phyloP scores from a whole-genome alignment of 768 basidiomycete genomes.

The Panaeolus papilionaceus region DNA sequence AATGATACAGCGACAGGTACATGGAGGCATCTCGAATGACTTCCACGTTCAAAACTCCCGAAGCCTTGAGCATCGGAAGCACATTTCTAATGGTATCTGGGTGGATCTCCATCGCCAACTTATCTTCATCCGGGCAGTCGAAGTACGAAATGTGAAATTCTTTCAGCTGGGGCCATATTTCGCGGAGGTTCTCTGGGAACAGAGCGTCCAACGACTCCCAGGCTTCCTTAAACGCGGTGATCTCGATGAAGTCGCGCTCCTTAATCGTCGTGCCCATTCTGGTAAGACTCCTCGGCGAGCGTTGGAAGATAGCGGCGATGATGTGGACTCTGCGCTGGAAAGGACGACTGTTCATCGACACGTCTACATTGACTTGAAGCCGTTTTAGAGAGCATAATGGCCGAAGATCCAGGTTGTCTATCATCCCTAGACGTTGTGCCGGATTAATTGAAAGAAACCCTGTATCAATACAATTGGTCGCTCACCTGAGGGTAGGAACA shows the following conservation, averaged over 20 bases:
- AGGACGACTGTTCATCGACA: not conserved
- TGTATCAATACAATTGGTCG: not conserved
- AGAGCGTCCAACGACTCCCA: not conserved
- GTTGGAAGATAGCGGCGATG: not conserved
- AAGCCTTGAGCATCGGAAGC: not conserved
- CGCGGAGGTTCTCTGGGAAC: not conserved
- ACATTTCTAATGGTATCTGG: not conserved
- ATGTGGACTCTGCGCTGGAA: not conserved
- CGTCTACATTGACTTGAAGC: not conserved
- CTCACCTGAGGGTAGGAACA: not conserved
- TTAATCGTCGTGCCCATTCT: not conserved
- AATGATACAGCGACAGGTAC: slow-evolving; percentile 2
- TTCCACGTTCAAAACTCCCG: not conserved
- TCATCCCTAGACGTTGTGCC: not conserved
- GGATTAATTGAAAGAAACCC: not conserved
- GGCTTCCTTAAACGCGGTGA: not conserved
- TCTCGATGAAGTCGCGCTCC: not conserved
- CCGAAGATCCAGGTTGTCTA: not conserved
- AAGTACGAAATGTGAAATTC: not conserved
- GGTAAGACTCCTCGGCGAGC: not conserved
- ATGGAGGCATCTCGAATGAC: not conserved
- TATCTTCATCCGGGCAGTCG: not conserved
- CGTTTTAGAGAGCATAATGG: not conserved
- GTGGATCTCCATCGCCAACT: not conserved
- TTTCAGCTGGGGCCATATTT: not conserved